A percentile compares a stretch with the other conserved stretches of the same genome.
phyloP scores from a whole-genome alignment of 306 rosid genomes.

The Citrullus mucosospermus region DNA sequence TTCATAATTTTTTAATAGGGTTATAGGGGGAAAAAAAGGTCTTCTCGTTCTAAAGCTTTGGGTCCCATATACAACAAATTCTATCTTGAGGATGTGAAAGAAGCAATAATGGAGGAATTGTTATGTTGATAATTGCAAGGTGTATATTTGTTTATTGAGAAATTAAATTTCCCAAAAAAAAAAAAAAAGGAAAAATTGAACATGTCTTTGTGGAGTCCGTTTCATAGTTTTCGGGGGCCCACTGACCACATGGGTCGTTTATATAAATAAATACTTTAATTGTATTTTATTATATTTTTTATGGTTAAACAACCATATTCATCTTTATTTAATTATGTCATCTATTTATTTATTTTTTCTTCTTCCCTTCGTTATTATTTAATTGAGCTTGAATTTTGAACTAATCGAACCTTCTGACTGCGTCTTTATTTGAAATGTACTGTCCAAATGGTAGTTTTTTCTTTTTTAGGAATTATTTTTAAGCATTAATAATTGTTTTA shows the following conservation, averaged over 20 bases:
- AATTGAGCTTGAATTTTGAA: background rate
- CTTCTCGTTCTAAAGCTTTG: constrained; percentile 42
- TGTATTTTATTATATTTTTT: background rate
- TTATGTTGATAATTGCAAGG: constrained; percentile 41
- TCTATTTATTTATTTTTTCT: background rate
- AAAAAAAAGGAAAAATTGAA: constrained; percentile 25
- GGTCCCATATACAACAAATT: constrained; percentile 56
- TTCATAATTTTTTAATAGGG: background rate
- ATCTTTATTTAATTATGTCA: background rate
- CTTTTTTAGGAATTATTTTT: background rate
- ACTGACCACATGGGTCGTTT: constrained; percentile 74
- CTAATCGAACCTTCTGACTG: background rate
- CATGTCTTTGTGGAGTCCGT: constrained; percentile 62
- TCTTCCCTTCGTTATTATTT: background rate
- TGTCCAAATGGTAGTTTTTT: background rate
- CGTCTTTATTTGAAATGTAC: background rate
- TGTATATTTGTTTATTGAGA: constrained; percentile 40
- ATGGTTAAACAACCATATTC: constrained; percentile 2
- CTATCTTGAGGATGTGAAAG: constrained; percentile 36
- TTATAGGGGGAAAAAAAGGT: constrained; percentile 50
- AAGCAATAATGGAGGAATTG: constrained; percentile 67
- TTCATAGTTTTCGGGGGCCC: constrained; percentile 55
- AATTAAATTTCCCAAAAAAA: constrained; percentile 15
- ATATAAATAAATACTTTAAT: constrained; percentile 25
- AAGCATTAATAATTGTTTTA: background rate